Conservation (phyloP, 2,329 filamentous ascomycete species). For the Graphium sp. region DNA sequence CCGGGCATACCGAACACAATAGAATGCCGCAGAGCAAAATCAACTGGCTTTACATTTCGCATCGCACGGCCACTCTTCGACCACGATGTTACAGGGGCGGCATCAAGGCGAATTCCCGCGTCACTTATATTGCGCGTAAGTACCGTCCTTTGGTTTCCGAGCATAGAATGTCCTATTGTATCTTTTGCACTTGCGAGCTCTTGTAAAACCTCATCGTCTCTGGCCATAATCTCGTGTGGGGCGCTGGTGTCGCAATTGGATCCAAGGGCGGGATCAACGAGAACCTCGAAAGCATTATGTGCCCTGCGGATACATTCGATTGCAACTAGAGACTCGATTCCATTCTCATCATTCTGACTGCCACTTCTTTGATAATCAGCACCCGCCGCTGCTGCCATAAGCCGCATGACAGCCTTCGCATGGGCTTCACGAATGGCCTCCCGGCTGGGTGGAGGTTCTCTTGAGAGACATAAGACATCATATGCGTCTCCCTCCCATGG, state of each 20-base stretch:
- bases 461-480: slow-evolving; percentile 25
- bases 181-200: slow-evolving; percentile 9
- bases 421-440: slow-evolving; percentile 21
- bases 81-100: slow-evolving; percentile 8
- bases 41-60: no score
- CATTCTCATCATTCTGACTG: no score
- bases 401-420: slow-evolving; percentile 18
- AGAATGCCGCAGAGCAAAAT: no score
- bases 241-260: slow-evolving; percentile 20
- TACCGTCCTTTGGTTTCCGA: slow-evolving; percentile 13
- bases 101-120: slow-evolving; percentile 9
- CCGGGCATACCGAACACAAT: no score
- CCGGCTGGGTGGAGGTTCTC: slow-evolving; percentile 13
- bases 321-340: no score
- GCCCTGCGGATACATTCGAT: slow-evolving; percentile 21
- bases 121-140: slow-evolving; percentile 21
- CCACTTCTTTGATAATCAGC: no score
- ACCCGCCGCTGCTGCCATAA: no score
- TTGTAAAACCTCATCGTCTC: slow-evolving; percentile 8
- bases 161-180: slow-evolving; percentile 8
- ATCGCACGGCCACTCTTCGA: no score
- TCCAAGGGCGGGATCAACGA: slow-evolving; percentile 24
- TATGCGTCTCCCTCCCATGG: slow-evolving; percentile 16
- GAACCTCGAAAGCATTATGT: slow-evolving; percentile 26
- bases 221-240: slow-evolving; percentile 6